Evolutionary conservation across 176 grass and related monocot genomes (phyloP).

Genomic region (Tuctoria greenei): DNA sequence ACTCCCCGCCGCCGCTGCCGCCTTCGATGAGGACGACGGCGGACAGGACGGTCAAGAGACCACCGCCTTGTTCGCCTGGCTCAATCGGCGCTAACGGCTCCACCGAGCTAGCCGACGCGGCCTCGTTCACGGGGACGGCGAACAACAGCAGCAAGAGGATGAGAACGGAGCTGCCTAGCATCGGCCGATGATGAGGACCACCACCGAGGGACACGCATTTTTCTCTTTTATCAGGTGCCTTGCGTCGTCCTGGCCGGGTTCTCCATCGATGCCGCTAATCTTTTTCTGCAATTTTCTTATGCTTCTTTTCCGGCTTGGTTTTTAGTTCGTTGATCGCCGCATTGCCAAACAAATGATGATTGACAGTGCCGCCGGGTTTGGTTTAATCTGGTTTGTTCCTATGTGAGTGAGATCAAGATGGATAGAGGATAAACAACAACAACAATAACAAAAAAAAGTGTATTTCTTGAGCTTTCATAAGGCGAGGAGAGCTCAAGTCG

Average conservation of each 20-base stretch:
- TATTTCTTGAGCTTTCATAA: slow-evolving; percentile 21
- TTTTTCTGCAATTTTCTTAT: background rate
- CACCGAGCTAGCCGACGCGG: background rate
- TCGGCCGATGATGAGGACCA: slow-evolving; percentile 28
- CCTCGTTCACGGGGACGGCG: slow-evolving; percentile 14
- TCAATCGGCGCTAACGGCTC: background rate
- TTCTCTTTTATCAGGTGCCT: background rate
- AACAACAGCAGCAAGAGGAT: slow-evolving; percentile 27
- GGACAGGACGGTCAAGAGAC: slow-evolving; percentile 27
- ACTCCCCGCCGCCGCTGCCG: no score
- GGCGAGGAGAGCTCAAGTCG: slow-evolving; percentile 33
- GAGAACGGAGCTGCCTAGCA: slow-evolving; percentile 30
- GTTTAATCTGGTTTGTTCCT: slow-evolving; percentile 33
- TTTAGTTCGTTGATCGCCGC: slow-evolving; percentile 34
- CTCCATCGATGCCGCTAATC: background rate
- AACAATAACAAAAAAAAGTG: background rate
- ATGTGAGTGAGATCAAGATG: slow-evolving; percentile 15
- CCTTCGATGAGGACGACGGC: no score
- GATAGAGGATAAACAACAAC: background rate
- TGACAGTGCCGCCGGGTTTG: slow-evolving; percentile 24
- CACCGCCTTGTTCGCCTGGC: background rate
- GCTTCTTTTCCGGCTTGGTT: background rate
- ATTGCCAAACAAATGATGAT: slow-evolving; percentile 31
- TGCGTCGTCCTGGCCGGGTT: background rate
- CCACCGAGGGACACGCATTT: slow-evolving; percentile 24